phyloP scores from a whole-genome alignment of 2,329 filamentous ascomycete genomes.

The Pseudogymnoascus sp. region DNA sequence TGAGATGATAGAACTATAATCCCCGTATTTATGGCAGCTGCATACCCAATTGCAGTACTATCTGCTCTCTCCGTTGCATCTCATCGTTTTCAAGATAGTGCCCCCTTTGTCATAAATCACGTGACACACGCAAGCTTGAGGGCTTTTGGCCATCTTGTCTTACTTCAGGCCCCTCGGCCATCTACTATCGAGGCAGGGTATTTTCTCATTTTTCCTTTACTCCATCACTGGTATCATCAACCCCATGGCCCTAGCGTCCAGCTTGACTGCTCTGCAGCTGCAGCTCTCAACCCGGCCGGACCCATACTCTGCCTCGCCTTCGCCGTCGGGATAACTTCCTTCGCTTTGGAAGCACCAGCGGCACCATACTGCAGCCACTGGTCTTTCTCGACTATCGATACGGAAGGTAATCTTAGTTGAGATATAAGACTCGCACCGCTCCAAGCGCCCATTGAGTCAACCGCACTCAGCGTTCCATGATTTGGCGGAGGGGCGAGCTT shows the following conservation, averaged over 20 bases:
- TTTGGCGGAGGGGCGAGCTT: slow-evolving; percentile 35
- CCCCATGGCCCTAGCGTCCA: slow-evolving; percentile 59
- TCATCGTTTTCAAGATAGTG: neutral
- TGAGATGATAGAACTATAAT: neutral
- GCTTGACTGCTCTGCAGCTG: slow-evolving; percentile 33
- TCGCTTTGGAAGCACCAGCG: slow-evolving; percentile 50
- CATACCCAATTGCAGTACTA: neutral
- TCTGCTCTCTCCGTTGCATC: neutral
- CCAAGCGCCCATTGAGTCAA: slow-evolving; percentile 68
- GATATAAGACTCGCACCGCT: slow-evolving; percentile 63
- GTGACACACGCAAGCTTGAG: neutral
- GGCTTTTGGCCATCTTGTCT: neutral
- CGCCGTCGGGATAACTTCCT: slow-evolving; percentile 50
- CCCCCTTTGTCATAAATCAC: neutral
- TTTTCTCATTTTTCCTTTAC: neutral
- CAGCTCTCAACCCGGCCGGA: slow-evolving; percentile 41
- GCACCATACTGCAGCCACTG: slow-evolving; percentile 61
- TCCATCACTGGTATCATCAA: slow-evolving; percentile 14
- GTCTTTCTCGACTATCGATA: slow-evolving; percentile 64
- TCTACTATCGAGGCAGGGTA: neutral
- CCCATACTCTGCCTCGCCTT: slow-evolving; percentile 58
- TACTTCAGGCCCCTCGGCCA: neutral
- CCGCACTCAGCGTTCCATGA: slow-evolving; percentile 53
- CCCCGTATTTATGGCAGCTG: neutral
- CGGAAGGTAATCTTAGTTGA: slow-evolving; percentile 58